Evolutionary conservation across 108 stramenopile species (phyloP).

Genomic region (Nitzschia sp.): DNA sequence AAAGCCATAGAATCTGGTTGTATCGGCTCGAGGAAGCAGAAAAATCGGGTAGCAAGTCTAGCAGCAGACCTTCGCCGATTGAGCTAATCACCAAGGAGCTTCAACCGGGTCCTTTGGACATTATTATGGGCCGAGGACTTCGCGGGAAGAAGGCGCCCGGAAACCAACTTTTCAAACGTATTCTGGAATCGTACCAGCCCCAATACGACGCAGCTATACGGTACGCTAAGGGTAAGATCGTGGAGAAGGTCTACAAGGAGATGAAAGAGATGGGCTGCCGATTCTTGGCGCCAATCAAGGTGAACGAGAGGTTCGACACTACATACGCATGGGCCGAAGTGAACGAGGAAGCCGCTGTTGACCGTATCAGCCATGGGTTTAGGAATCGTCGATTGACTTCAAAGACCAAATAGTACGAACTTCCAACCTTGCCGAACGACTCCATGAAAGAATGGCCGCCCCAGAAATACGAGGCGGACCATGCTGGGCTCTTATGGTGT

Average conservation of each 20-base stretch:
- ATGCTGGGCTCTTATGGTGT: too few species aligned
- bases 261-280: neutral
- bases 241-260: neutral
- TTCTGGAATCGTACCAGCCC: neutral
- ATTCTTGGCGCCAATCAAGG: neutral
- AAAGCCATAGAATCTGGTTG: neutral
- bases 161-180: neutral
- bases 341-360: neutral
- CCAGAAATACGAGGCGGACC: too few species aligned
- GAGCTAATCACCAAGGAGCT: too few species aligned
- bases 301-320: too few species aligned
- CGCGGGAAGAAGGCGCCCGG: neutral
- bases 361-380: neutral
- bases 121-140: slow-evolving; percentile 7
- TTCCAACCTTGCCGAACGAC: too few species aligned
- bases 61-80: neutral
- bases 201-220: neutral
- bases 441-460: too few species aligned
- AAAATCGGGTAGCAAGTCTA: too few species aligned
- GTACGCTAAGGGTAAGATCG: neutral
- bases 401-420: too few species aligned
- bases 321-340: slow-evolving; percentile 4
- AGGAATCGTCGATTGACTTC: too few species aligned
- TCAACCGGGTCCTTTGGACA: slow-evolving; percentile 8
- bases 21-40: neutral